A percentile compares a stretch with the other conserved stretches of the same genome.
phyloP scores from a whole-genome alignment of 2,329 filamentous ascomycete species.

The Alternaria arborescens region DNA sequence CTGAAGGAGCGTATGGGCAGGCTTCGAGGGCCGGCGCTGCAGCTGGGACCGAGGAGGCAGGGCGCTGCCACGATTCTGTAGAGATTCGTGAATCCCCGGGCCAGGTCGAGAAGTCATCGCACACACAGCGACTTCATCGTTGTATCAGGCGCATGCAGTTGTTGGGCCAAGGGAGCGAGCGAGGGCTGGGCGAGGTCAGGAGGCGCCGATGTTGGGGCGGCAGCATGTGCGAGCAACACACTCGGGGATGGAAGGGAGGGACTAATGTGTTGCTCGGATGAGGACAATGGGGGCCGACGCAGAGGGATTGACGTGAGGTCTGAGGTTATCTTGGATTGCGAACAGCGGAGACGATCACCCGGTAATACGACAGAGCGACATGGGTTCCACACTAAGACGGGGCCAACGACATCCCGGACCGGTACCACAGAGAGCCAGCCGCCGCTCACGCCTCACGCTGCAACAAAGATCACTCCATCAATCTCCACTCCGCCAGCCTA shows the following conservation, averaged over 20 bases:
- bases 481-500: slow-evolving; percentile 17
- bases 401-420: slow-evolving; percentile 6
- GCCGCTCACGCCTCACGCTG: slow-evolving; percentile 8
- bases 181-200: slow-evolving; percentile 23
- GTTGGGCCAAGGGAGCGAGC: slow-evolving; percentile 26
- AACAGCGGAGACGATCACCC: slow-evolving; percentile 23
- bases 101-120: slow-evolving; percentile 57
- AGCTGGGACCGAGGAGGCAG: slow-evolving; percentile 39
- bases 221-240: slow-evolving; percentile 22
- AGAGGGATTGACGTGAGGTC: slow-evolving; percentile 13
- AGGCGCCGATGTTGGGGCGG: slow-evolving; percentile 11
- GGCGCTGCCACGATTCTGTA: slow-evolving; percentile 48
- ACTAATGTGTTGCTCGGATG: slow-evolving; percentile 17
- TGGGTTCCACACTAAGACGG: slow-evolving; percentile 13
- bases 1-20: slow-evolving; percentile 35
- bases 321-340: slow-evolving; percentile 23
- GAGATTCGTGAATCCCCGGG: slow-evolving; percentile 50
- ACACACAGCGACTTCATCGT: slow-evolving; percentile 52
- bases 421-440: slow-evolving; percentile 3
- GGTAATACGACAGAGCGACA: slow-evolving; percentile 17
- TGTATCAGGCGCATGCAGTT: slow-evolving; percentile 41
- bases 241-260: slow-evolving; percentile 8
- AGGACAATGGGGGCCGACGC: background rate
- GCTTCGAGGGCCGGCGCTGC: slow-evolving; percentile 42
- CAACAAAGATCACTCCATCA: slow-evolving; percentile 25